Evolutionary conservation across 495 filamentous ascomycete species (phyloP).

Genomic region (Podospora pseudocomata): DNA sequence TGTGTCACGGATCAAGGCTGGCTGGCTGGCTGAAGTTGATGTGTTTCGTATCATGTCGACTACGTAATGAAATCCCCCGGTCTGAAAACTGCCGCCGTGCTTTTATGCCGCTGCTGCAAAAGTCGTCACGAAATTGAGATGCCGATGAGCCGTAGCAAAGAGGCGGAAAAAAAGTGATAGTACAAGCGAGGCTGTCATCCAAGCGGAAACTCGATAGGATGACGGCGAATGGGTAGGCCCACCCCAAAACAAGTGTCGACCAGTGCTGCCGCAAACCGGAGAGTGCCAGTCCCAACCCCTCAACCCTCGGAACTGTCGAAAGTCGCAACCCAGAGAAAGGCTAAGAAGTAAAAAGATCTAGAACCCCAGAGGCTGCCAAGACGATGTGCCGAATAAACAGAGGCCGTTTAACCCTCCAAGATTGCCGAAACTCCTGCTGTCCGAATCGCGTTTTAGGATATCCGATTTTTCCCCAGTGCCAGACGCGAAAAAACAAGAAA

Average conservation of each 20-base stretch:
- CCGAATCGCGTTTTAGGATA: slow-evolving; percentile 35
- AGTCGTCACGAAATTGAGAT: slow-evolving; percentile 36
- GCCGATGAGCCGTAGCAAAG: slow-evolving; percentile 29
- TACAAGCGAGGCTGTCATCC: slow-evolving; percentile 36
- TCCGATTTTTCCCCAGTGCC: slow-evolving; percentile 37
- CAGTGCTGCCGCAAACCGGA: slow-evolving; percentile 31
- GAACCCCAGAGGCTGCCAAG: slow-evolving; percentile 11
- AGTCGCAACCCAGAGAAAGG: slow-evolving; percentile 31
- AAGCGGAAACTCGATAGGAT: slow-evolving; percentile 23
- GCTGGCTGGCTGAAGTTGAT: slow-evolving; percentile 22
- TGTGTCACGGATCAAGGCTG: slow-evolving; percentile 9
- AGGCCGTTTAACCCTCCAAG: slow-evolving; percentile 33
- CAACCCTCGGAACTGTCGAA: slow-evolving; percentile 29
- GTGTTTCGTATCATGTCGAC: slow-evolving; percentile 34
- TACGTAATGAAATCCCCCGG: slow-evolving; percentile 34
- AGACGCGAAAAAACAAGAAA: slow-evolving; percentile 29
- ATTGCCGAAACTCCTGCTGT: slow-evolving; percentile 39
- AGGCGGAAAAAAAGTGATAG: slow-evolving; percentile 34
- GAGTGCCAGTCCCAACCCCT: slow-evolving; percentile 16
- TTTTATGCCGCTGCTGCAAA: slow-evolving; percentile 17
- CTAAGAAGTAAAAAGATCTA: slow-evolving; percentile 27
- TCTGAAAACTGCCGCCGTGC: slow-evolving; percentile 10
- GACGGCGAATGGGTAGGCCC: neutral
- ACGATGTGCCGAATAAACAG: slow-evolving; percentile 30
- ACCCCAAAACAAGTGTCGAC: slow-evolving; percentile 31